A percentile compares a stretch with the other conserved stretches of the same genome.
Conservation (phyloP, 2,329 filamentous ascomycete genomes). For the Ceratocystis diversiconidia region DNA sequence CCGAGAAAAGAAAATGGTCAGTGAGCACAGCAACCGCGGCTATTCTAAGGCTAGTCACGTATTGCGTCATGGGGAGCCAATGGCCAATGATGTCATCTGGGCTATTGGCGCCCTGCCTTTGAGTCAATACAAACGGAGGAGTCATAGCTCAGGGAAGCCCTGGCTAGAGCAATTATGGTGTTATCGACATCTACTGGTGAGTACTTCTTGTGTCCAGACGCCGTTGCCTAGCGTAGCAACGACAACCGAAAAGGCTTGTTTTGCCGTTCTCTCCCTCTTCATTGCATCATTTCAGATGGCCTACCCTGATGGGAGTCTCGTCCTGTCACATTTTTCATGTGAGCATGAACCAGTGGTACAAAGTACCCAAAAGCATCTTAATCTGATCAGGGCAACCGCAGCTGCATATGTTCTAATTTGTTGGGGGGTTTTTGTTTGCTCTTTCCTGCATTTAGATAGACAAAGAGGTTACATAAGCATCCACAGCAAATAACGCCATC, state of each 20-base stretch:
- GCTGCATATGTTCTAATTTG: neutral
- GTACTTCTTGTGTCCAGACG: neutral
- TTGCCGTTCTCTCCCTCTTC: neutral
- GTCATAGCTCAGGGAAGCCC: neutral
- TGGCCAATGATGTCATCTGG: neutral
- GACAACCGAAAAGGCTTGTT: neutral
- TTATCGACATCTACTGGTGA: neutral
- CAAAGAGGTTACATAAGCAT: too few relatives aligned
- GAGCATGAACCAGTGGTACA: neutral
- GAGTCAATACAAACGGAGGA: neutral
- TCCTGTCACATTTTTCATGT: neutral
- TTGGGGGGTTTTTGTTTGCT: neutral
- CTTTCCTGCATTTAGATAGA: neutral
- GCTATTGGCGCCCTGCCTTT: neutral
- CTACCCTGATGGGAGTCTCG: neutral
- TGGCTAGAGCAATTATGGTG: neutral
- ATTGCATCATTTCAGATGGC: neutral
- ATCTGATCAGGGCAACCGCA: neutral
- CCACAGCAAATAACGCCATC: neutral
- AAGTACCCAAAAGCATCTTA: neutral
- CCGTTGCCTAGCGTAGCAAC: neutral
- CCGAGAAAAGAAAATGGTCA: neutral
- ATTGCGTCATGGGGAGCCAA: neutral
- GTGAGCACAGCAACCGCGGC: neutral
- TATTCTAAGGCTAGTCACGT: neutral